A percentile compares a stretch with the other conserved stretches of the same genome.
Evolutionary conservation across 306 rosid genomes (phyloP).

Genomic region (Dalbergia cochinchinensis): DNA sequence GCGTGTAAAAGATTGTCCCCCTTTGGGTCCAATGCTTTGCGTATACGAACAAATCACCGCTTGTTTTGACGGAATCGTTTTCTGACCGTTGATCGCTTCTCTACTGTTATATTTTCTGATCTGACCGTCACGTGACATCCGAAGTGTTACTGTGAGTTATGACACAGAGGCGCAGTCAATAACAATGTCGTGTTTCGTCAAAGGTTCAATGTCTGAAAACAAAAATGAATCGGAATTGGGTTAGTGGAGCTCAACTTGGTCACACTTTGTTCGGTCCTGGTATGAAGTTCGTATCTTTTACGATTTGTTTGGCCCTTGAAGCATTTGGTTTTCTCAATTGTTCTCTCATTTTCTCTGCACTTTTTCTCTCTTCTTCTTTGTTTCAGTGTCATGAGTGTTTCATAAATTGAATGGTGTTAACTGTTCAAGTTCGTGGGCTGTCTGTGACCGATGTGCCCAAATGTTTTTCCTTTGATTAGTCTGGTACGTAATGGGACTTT

Average conservation of each 20-base stretch:
- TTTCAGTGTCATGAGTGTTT: background rate
- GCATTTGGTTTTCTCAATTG: background rate
- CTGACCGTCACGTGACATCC: background rate
- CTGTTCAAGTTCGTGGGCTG: background rate
- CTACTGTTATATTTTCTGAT: background rate
- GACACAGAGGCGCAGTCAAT: too few relatives aligned
- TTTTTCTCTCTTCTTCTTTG: background rate
- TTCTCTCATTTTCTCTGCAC: background rate
- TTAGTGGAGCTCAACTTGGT: background rate
- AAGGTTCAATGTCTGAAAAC: background rate
- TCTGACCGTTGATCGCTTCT: background rate
- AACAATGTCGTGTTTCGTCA: background rate
- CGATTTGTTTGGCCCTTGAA: background rate
- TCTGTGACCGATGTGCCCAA: background rate
- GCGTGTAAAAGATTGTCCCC: conserved; percentile 3
- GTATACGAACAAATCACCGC: background rate
- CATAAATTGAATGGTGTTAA: conserved; percentile 4
- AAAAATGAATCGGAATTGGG: background rate
- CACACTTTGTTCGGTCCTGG: conserved; percentile 24
- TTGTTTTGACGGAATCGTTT: background rate
- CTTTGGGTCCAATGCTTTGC: background rate
- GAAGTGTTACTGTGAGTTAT: background rate
- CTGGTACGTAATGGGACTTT: background rate
- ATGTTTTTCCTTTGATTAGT: conserved; percentile 9
- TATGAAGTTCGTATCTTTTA: conserved; percentile 34